Base-by-base conservation (phyloP, 306 rosid genomes). In the Prunus mume region DNA sequence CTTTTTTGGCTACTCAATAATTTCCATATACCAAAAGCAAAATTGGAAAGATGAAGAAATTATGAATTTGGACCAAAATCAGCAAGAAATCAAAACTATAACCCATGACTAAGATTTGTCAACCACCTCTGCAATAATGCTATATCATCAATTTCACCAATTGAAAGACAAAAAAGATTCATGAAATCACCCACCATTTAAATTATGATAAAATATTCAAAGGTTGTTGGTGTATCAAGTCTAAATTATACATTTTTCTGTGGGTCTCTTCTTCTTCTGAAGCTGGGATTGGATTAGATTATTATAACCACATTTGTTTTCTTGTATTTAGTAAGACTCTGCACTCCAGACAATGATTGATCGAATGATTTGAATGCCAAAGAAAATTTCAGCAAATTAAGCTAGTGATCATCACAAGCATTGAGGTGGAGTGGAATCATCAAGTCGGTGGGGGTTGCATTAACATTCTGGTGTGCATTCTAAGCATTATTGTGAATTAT, bases 161-260 rank as follows among this genome's bases (percentile, higher is more conserved):
- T 52, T 34, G 20, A 72, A 9, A n/a, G 65, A 55, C 65, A 34
- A 55, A 58, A 56, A 30, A 72, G 66, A 56, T 72, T 8, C 15
- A 72, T 72, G 22, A 34, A 41, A 56, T 72, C 66, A 34, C 14
- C 2, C 32, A 5, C 43, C 54, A 71, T 55, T 34, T 32, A n/a
- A 30, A 60, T 71, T 34, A 62, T 22, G 38, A 63, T 65, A 9
- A 19, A 72, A 65, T 72, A 79, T 32, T 72, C 28, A 27, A 38
- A 19, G 72, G 79, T 80, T 57, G 83, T 62, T 80, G 71, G 65
- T 57, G 56, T 68, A 57, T 80, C 79, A 73, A 66, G 67, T 80
- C 75, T 27, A 57, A 46, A 55, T 30, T 41, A 54, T 70, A 25
- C 10, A 67, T 43, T 56, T 57, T 57, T 72, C 14, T 20, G 3